Evolutionary conservation across 768 basidiomycete species (phyloP).

Genomic region (Leucocoprinus sp.): DNA sequence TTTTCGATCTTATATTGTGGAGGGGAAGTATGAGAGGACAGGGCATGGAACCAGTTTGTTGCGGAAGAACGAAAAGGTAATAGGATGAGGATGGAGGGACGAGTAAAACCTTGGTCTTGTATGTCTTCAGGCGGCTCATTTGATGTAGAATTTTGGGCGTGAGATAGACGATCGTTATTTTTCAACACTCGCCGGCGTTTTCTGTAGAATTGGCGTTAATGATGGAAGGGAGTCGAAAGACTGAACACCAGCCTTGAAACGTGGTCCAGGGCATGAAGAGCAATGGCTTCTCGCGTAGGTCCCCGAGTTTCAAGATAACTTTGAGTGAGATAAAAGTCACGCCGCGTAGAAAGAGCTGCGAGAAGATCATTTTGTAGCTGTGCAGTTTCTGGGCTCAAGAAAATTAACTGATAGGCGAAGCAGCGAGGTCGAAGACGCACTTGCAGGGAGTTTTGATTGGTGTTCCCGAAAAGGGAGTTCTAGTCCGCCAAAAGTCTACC

Average conservation of each 20-base stretch:
- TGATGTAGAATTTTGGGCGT: constrained; percentile 49
- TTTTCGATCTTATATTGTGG: constrained; percentile 83
- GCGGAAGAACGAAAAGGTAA: constrained; percentile 91
- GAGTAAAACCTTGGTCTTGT: constrained; percentile 96
- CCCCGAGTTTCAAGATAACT: constrained; percentile 58
- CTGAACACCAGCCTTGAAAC: constrained; percentile 62
- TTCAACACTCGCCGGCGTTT: constrained; percentile 86
- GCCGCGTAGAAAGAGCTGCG: constrained; percentile 54
- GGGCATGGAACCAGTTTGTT: constrained; percentile 70
- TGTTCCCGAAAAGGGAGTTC: constrained; percentile 43
- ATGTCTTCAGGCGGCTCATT: constrained; percentile 61
- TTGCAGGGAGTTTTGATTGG: constrained; percentile 44
- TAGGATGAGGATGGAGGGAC: constrained; percentile 87
- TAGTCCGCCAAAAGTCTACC: constrained; percentile 51
- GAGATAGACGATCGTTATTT: constrained; percentile 88
- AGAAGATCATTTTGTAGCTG: constrained; percentile 62
- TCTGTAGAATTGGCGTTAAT: constrained; percentile 31
- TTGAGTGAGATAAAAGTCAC: constrained; percentile 71
- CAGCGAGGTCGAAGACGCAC: constrained; percentile 23
- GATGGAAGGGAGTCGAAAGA: not conserved
- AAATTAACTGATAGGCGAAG: not conserved
- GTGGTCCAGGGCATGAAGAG: constrained; percentile 84
- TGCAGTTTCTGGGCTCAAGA: constrained; percentile 30
- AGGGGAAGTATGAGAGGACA: constrained; percentile 68
- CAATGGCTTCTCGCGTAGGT: constrained; percentile 54